Base-by-base conservation (phyloP, 805 yeast genomes). In the Jamesozyma lodderae region DNA sequence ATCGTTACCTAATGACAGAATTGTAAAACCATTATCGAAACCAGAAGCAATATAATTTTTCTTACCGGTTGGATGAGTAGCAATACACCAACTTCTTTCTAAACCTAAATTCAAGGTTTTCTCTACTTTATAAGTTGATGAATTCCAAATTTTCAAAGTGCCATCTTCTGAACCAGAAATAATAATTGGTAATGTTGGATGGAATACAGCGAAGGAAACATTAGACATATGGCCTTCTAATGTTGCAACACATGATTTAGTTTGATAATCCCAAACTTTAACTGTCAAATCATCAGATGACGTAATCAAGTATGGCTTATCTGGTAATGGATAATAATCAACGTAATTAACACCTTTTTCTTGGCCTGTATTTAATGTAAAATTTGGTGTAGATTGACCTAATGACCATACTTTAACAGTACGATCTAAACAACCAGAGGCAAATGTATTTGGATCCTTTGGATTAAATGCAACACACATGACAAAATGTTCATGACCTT, bases 151-250 rank as follows among this genome's bases (percentile, higher is more conserved):
- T 58, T 88, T 86, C 49, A 92, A 70, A 8, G 96, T 81, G 37
- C 94, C 86, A 65, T 92, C 99, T 65, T 92, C 99, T 37, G 96
- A 81, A 48, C 99, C 99, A 3, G 96, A 86, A 34, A 92, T 73
- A 47, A 92, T 88, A 47, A 90, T 67, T 17, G 98, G 98, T 55
- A 92, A 71, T 55, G 90, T 94, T n/a, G 96, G 95, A 62, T 92
- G 99, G 79, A 88, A 92, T 25, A 88, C 77, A 6, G 99, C 98
- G 67, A 87, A 92, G 20, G 96, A 86, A 31, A 92, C 98, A 60
- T 92, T 92, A 32, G 94, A 75, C 49, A 86, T 69, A 59, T 92
- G 99, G 25, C 96, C 98, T 57, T 82, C 94, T 51, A 92, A 70
- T 20, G 94, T 81, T 9, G 97, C 96, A 35, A 92, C 94, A 58